phyloP scores from a whole-genome alignment of 768 basidiomycete species.

The Kondoa malvinella region DNA sequence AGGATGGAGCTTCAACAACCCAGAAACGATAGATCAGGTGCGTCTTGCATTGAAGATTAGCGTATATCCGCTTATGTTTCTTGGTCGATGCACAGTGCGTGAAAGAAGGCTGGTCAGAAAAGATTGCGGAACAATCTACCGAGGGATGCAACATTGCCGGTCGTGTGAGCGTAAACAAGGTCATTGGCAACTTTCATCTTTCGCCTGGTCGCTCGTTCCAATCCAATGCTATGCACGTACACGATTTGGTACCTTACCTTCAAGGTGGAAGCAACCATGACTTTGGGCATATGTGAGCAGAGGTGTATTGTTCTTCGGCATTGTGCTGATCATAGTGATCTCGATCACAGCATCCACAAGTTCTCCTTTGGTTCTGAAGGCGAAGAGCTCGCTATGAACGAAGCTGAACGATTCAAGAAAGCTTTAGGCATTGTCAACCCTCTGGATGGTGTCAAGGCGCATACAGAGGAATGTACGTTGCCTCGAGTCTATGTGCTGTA shows the following conservation, averaged over 20 bases:
- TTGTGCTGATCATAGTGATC: not conserved
- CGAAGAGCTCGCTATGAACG: conserved; percentile 24
- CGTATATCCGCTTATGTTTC: no score
- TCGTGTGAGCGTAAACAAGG: conserved; percentile 86
- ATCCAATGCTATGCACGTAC: conserved; percentile 53
- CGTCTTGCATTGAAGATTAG: no score
- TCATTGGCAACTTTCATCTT: conserved; percentile 84
- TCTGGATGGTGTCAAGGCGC: conserved; percentile 44
- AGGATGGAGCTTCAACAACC: conserved; percentile 88
- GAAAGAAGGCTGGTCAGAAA: conserved; percentile 85
- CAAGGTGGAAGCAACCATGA: conserved; percentile 75
- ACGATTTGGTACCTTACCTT: conserved; percentile 87
- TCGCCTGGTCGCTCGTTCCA: conserved; percentile 95
- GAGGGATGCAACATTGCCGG: conserved; percentile 93
- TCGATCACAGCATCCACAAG: conserved; percentile 42
- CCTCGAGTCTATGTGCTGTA: conserved; percentile 24
- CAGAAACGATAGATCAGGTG: conserved; percentile 83
- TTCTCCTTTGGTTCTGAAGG: conserved; percentile 51
- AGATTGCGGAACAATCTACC: conserved; percentile 71
- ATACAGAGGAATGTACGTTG: conserved; percentile 53
- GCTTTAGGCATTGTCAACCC: conserved; percentile 63
- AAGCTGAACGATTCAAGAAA: conserved; percentile 34
- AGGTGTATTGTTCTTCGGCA: not conserved
- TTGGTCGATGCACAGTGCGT: conserved; percentile 71
- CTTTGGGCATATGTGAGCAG: conserved; percentile 54